A percentile compares a stretch with the other conserved stretches of the same genome.
Evolutionary conservation across 2,329 filamentous ascomycete species (phyloP).

Genomic region (Aspergillus sojae): DNA sequence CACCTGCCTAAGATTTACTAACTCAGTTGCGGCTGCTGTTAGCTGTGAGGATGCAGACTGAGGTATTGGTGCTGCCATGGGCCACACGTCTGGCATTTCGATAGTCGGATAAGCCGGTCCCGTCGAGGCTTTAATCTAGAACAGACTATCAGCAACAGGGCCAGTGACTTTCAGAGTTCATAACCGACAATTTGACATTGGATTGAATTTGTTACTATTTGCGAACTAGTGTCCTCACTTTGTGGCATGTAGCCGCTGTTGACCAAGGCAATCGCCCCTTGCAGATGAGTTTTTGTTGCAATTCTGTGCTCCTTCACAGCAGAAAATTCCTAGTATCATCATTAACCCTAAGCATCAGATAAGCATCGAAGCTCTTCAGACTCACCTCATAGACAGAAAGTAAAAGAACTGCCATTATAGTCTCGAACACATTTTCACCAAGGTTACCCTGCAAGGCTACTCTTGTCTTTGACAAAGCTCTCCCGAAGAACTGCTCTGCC

Average conservation of each 20-base stretch:
- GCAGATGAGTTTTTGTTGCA: conserved; percentile 29
- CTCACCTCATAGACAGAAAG: conserved; percentile 32
- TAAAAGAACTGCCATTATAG: conserved; percentile 29
- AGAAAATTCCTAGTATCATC: conserved; percentile 25
- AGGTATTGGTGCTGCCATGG: conserved; percentile 18
- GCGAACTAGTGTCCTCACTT: conserved; percentile 16
- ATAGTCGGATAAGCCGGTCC: conserved; percentile 22
- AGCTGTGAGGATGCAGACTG: conserved; percentile 24
- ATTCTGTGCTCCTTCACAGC: conserved; percentile 26
- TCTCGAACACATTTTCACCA: conserved; percentile 23
- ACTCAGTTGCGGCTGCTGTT: conserved; percentile 22
- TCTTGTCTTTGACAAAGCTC: conserved; percentile 28
- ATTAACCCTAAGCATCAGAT: background rate
- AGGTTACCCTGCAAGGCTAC: conserved; percentile 23
- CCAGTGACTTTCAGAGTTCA: background rate
- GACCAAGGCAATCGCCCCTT: conserved; percentile 33
- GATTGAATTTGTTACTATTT: conserved; percentile 25
- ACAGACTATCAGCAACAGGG: background rate
- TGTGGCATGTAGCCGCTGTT: conserved; percentile 24
- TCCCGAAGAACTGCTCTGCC: conserved; percentile 27
- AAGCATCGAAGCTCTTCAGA: background rate
- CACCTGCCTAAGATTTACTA: conserved; percentile 27
- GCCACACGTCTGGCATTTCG: conserved; percentile 28
- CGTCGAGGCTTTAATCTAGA: conserved; percentile 28
- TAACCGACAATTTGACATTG: conserved; percentile 30